These are phyloP conservation scores for Hanseniaspora pseudoguilliermondii DNA, from an alignment of 805 yeast species.

Conservation along the genomic window DNA sequence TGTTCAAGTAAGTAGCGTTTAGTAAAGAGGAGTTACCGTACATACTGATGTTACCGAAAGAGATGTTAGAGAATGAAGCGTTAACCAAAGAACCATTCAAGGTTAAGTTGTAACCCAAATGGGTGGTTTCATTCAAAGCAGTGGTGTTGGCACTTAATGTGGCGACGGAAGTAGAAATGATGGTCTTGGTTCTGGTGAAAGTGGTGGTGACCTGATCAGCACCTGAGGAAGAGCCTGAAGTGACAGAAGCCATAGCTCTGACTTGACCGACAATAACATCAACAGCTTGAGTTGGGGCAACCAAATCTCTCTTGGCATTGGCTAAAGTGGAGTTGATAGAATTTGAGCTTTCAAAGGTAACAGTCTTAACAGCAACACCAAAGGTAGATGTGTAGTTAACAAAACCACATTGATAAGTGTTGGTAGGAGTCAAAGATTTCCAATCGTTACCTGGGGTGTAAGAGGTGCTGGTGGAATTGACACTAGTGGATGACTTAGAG, in stretches of 20 bases:
- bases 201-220: conserved; percentile 24
- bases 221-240: conserved; percentile 15
- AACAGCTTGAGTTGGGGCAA: conserved; percentile 19
- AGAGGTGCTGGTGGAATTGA: conserved; percentile 35
- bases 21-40: conserved; percentile 22
- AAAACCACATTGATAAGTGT: conserved; percentile 30
- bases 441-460: conserved; percentile 41
- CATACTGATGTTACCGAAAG: conserved; percentile 19
- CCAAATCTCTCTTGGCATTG: conserved; percentile 18
- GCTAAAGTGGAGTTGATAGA: conserved; percentile 16
- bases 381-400: conserved; percentile 37
- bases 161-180: conserved; percentile 20
- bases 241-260: conserved; percentile 17
- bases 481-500: conserved; percentile 26
- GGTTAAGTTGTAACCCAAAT: conserved; percentile 25
- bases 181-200: conserved; percentile 24
- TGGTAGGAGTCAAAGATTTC: conserved; percentile 18
- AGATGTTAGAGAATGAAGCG: conserved; percentile 31
- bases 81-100: conserved; percentile 33
- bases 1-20: conserved; percentile 16
- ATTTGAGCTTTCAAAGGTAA: conserved; percentile 15
- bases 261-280: conserved; percentile 20
- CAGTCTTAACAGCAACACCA: conserved; percentile 22
- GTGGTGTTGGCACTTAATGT: conserved; percentile 20
- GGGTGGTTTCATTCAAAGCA: conserved; percentile 19